Percentiles rank a stretch among this genome's conserved stretches.
phyloP scores from a whole-genome alignment of 2,329 filamentous ascomycete species.

The Sarocladium brachiariae region DNA sequence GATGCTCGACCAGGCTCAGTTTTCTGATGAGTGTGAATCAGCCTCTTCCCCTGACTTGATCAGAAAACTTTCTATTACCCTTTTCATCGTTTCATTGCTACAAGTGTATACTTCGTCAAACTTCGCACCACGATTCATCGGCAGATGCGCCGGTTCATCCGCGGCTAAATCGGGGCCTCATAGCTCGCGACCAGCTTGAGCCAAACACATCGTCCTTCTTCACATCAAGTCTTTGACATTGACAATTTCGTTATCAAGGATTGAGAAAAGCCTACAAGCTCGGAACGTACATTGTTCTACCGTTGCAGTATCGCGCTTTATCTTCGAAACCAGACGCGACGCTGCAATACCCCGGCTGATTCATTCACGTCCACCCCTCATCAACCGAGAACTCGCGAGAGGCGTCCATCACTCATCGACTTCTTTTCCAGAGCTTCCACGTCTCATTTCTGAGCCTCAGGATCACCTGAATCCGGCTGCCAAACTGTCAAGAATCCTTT shows the following conservation, averaged over 20 bases:
- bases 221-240: not conserved
- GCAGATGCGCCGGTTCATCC: conserved; percentile 17
- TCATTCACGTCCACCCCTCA: not conserved
- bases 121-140: no score
- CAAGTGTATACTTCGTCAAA: no score
- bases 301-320: no score
- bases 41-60: no score
- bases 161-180: conserved; percentile 16
- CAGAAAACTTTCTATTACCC: no score
- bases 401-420: no score
- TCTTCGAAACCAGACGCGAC: no score
- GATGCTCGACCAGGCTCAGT: no score
- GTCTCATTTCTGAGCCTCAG: no score
- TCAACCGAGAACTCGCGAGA: not conserved
- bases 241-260: not conserved
- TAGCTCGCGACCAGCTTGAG: not conserved
- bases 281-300: not conserved
- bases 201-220: not conserved
- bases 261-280: not conserved
- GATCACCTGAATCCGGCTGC: not conserved
- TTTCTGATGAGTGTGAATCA: no score
- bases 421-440: no score
- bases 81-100: no score
- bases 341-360: not conserved
- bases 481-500: not conserved